These are phyloP conservation scores for Mycena epipterygia DNA, from an alignment of 768 basidiomycete species.

Conservation along the genomic window DNA sequence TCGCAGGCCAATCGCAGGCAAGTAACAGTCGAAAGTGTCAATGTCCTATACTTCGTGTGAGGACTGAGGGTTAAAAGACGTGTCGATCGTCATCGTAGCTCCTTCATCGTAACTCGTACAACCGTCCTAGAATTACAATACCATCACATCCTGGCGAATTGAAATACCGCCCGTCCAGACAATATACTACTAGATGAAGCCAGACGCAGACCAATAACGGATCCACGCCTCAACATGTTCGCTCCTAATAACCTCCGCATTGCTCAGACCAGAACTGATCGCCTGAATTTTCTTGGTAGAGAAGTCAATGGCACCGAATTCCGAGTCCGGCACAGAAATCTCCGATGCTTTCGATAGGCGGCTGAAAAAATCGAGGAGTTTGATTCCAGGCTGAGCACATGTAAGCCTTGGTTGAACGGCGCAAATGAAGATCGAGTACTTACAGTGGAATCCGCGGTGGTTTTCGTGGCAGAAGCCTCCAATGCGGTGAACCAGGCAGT, in stretches of 20 bases:
- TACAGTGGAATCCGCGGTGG: constrained; percentile 32
- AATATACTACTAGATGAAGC: too few relatives aligned
- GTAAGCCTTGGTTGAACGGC: background rate
- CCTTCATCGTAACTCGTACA: too few relatives aligned
- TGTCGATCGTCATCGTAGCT: too few relatives aligned
- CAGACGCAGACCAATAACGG: background rate
- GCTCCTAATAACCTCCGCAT: background rate
- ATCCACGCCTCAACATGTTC: background rate
- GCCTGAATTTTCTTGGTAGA: constrained; percentile 43
- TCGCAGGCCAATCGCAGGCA: too few relatives aligned
- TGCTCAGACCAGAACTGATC: background rate
- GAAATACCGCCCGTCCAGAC: too few relatives aligned
- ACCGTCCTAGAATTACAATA: too few relatives aligned
- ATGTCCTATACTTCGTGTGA: too few relatives aligned
- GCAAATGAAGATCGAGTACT: constrained; percentile 2
- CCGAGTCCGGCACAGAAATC: background rate
- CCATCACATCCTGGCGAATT: too few relatives aligned
- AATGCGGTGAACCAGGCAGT: constrained; percentile 38
- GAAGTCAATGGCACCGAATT: constrained; percentile 43
- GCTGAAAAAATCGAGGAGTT: constrained; percentile 51
- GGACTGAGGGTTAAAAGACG: too few relatives aligned
- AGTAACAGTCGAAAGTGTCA: too few relatives aligned
- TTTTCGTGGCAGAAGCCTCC: constrained; percentile 15
- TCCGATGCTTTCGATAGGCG: constrained; percentile 25
- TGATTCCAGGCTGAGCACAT: constrained; percentile 49